Percentiles rank a stretch among this genome's conserved stretches.
Evolutionary conservation across 2,329 filamentous ascomycete species (phyloP).

Genomic region (Colletotrichum sp.): DNA sequence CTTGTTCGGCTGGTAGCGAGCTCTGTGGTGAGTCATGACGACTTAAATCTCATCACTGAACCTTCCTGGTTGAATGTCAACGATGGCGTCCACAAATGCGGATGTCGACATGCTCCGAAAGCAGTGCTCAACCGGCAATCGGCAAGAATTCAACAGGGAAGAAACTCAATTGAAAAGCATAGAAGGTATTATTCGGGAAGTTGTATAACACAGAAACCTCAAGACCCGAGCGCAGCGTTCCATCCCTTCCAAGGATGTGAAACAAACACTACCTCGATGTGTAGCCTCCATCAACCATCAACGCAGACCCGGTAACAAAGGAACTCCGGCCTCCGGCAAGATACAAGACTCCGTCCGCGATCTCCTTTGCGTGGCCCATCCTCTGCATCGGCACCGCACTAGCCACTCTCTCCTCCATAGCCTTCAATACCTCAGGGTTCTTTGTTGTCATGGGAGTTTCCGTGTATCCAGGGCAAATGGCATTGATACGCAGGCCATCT

Average conservation of each 20-base stretch:
- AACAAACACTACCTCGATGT: not conserved
- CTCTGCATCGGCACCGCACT: slow-evolving; percentile 30
- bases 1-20: not conserved
- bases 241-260: not conserved
- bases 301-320: slow-evolving; percentile 10
- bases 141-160: not conserved
- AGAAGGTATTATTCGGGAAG: not conserved
- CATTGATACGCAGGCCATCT: slow-evolving; percentile 42
- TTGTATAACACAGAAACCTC: not conserved
- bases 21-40: not conserved
- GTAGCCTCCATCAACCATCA: slow-evolving; percentile 19
- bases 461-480: slow-evolving; percentile 34
- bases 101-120: not conserved
- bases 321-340: slow-evolving; percentile 19
- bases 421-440: slow-evolving; percentile 28
- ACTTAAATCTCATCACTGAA: not conserved
- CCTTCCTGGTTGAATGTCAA: not conserved
- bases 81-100: not conserved
- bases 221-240: not conserved
- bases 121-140: not conserved
- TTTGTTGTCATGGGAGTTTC: slow-evolving; percentile 33
- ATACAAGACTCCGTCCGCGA: slow-evolving; percentile 32
- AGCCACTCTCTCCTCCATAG: slow-evolving; percentile 27
- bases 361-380: slow-evolving; percentile 30
- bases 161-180: not conserved